Evolutionary conservation across 2,329 filamentous ascomycete species (phyloP), one percentile per base, ranked within the genome.

Genomic region (Fusarium nanum): DNA sequence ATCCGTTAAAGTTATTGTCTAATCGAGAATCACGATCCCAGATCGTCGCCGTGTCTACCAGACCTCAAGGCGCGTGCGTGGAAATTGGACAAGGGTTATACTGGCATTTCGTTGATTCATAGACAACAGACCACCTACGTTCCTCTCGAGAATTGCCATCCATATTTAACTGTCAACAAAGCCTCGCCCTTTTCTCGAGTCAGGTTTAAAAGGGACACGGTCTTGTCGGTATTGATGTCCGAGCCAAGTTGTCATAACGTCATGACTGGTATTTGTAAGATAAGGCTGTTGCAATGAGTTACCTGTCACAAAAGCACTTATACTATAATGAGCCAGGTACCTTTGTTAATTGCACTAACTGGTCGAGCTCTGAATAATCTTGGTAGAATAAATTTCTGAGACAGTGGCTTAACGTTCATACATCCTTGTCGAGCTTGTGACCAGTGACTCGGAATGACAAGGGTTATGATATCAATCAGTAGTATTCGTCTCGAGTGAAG

Each of bases 51-150:
- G 6, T 53, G 60, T 71, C 59, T 70, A 71, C 67, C 34, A 40
- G 40, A 45, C 23, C 46, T 16, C 16, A 48, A 53, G 27, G 52
- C 54, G 54, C 53, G 48, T 60, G 55, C 25, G 34, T 60, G 52
- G 44, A 58, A 64, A 70, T 65, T 68, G 25, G 34, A 46, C 52
- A 56, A 42, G 34, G 27, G 27, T 44, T 30, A 18, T 55, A 54
- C 69, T 75, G 69, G 73, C 40, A 75, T 75, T 73, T 41, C 12
- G 37, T 27, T 73, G 61, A 65, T 66, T 68, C 56, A 64, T 14
- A 28, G 50, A 22, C 44, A 52, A 53, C 23, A 53, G 34, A 47
- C 18, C 40, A 58, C 40, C 23, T 50, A 64, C 64, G 68, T 74
- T 72, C 68, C 60, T 59, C 10, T 23, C 28, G 18, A 20, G 13